These are phyloP conservation scores for Epithemia pelagica DNA, from an alignment of 108 stramenopile species.

Conservation along the genomic window DNA sequence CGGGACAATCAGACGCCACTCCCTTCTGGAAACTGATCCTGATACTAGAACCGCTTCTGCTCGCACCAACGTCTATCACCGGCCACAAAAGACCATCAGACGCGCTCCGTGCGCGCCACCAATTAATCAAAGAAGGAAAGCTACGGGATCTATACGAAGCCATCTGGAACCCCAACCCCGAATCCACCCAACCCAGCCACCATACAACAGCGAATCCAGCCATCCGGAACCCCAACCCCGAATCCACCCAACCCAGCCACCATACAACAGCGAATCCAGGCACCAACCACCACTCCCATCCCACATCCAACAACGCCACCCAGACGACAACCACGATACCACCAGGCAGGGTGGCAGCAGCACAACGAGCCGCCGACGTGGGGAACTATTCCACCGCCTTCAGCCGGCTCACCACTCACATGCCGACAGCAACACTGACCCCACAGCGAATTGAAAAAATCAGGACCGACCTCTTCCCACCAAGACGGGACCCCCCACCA, in stretches of 20 bases:
- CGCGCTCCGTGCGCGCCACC: neutral
- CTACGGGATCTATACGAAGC: neutral
- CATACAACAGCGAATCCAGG: too few species aligned
- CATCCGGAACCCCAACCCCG: too few species aligned
- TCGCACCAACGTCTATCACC: neutral
- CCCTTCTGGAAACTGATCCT: neutral
- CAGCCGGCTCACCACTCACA: neutral
- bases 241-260: too few species aligned
- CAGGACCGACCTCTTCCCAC: neutral
- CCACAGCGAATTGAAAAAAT: neutral
- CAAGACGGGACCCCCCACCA: neutral
- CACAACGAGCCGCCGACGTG: neutral
- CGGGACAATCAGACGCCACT: neutral
- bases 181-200: neutral
- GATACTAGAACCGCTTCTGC: neutral
- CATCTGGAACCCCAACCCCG: neutral
- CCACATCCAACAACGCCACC: too few species aligned
- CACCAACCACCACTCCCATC: neutral
- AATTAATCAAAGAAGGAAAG: neutral
- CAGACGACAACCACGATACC: too few species aligned
- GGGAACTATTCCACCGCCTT: neutral
- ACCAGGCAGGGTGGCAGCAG: too few species aligned
- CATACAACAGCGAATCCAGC: neutral
- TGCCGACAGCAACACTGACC: neutral
- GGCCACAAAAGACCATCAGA: neutral